These are phyloP conservation scores for Microsporum canis DNA, from an alignment of 2,329 filamentous ascomycete genomes.

Conservation along the genomic window DNA sequence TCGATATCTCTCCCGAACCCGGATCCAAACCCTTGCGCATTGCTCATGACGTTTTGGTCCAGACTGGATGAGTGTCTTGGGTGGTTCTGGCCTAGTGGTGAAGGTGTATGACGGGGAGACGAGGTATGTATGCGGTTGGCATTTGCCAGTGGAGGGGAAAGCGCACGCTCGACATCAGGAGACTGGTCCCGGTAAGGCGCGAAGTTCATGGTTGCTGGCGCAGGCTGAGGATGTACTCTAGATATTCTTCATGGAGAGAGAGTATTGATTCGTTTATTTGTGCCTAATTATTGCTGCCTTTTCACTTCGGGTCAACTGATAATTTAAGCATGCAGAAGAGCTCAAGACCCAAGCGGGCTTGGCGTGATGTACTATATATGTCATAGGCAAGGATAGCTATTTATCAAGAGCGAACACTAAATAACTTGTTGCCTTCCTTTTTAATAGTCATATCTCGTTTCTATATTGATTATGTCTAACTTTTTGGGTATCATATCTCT, in stretches of 20 bases:
- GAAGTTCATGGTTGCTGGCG: constrained; percentile 62
- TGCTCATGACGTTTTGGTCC: constrained; percentile 22
- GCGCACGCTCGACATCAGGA: constrained; percentile 69
- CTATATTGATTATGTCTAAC: not conserved
- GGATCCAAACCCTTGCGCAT: constrained; percentile 5
- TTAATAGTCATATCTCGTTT: not conserved
- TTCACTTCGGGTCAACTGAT: not conserved
- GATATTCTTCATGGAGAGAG: not conserved
- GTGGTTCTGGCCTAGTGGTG: constrained; percentile 23
- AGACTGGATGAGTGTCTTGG: constrained; percentile 7
- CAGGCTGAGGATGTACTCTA: not conserved
- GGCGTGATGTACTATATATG: not conserved
- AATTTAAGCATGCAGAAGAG: not conserved
- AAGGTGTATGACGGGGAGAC: constrained; percentile 36
- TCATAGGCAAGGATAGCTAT: not conserved
- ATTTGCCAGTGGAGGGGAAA: constrained; percentile 58
- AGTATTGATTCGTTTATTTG: not conserved
- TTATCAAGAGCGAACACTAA: not conserved
- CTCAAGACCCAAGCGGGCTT: not conserved
- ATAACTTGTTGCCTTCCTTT: not conserved
- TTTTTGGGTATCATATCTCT: not conserved
- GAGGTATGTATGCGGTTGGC: constrained; percentile 43
- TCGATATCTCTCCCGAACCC: constrained; percentile 29
- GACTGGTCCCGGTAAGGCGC: constrained; percentile 91
- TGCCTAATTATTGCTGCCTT: not conserved